Percentiles rank a stretch among this genome's conserved stretches.
phyloP scores from a whole-genome alignment of 345 rosid species.

The Geranium rotundifolium region DNA sequence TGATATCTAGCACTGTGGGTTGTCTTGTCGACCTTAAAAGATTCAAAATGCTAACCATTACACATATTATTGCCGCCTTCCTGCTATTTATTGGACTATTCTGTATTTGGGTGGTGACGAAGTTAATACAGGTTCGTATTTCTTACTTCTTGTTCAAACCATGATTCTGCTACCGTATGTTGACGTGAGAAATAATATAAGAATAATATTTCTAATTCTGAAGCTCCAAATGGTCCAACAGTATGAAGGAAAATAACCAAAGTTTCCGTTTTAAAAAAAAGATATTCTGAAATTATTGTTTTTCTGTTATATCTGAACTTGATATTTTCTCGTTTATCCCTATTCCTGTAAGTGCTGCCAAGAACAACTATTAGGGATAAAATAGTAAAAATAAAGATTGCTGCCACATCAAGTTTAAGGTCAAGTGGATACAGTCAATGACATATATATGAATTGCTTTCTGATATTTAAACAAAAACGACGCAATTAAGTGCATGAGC shows the following conservation, averaged over 20 bases:
- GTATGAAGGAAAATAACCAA: background rate
- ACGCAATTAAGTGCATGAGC: background rate
- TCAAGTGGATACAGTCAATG: background rate
- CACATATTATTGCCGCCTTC: background rate
- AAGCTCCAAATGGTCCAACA: background rate
- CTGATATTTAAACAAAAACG: background rate
- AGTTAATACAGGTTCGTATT: slow-evolving; percentile 63
- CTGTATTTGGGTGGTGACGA: slow-evolving; percentile 75
- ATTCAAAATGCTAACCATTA: background rate
- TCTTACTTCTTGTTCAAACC: slow-evolving; percentile 5
- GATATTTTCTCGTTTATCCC: background rate
- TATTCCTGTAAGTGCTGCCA: background rate
- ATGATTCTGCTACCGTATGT: background rate
- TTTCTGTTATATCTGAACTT: background rate
- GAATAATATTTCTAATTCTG: background rate
- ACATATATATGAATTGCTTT: background rate
- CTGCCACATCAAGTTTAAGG: background rate
- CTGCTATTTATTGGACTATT: background rate
- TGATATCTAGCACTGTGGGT: background rate
- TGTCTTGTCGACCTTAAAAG: background rate
- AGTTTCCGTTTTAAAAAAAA: too few species aligned
- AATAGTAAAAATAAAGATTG: background rate
- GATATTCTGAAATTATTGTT: background rate
- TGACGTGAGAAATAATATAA: background rate
- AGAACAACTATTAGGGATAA: background rate